Conservation (phyloP, 2,329 filamentous ascomycete species). For the Fusarium torulosum region DNA sequence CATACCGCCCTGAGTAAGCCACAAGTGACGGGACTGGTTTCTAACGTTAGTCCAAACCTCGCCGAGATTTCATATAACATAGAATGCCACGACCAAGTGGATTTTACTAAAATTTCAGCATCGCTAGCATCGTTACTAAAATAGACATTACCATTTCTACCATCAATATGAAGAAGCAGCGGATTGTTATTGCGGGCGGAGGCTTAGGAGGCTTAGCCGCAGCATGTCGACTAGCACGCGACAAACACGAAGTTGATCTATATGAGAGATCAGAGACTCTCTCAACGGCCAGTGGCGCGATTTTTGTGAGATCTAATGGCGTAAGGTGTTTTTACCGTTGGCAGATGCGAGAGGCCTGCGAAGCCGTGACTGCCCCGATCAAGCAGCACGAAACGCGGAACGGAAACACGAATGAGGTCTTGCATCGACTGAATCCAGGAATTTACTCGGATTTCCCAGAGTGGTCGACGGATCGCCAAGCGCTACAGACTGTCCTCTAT, state of each 20-base stretch:
- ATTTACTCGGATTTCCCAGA: constrained; percentile 5
- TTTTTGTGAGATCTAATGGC: constrained; percentile 4
- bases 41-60: too few relatives aligned
- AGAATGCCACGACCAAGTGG: too few relatives aligned
- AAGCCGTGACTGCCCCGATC: constrained; percentile 4
- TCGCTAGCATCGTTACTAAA: too few relatives aligned
- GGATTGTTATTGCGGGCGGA: constrained; percentile 4
- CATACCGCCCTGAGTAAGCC: too few relatives aligned
- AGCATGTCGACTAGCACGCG: background rate
- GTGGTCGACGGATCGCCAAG: constrained; percentile 11
- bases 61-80: too few relatives aligned
- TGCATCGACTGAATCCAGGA: constrained; percentile 1
- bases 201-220: constrained; percentile 8
- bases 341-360: constrained; percentile 13
- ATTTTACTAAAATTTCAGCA: too few relatives aligned
- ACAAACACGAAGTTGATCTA: background rate
- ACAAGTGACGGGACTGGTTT: too few relatives aligned
- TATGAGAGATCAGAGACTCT: constrained; percentile 5
- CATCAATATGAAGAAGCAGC: background rate
- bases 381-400: constrained; percentile 1
- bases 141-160: too few relatives aligned
- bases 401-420: background rate
- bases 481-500: background rate
- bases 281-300: background rate
- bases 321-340: constrained; percentile 11